Evolutionary conservation across 2,329 filamentous ascomycete species (phyloP), one percentile per base, ranked within the genome.

Genomic region (Daldinia eschscholtzii): DNA sequence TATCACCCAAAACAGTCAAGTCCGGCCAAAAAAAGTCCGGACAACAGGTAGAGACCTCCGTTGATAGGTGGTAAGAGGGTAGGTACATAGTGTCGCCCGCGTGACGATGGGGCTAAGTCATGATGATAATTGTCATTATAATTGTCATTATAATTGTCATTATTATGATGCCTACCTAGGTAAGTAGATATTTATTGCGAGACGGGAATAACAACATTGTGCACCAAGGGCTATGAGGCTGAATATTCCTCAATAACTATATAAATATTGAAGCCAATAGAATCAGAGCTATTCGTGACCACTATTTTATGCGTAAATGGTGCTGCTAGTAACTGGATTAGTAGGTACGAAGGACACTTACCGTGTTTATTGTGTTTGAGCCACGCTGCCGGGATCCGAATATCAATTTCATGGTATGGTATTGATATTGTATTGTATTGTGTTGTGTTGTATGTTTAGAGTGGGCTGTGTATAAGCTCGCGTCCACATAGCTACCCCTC

Each of bases 21-120:
- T 60, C 66, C 53, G 62, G 50, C 15, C n/a, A 41, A 44, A 35
- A 35, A 37, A 64, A 65, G 62, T 68, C 65, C 65, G 68, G 46
- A 68, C 28, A 69, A 13, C n/a, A 13, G n/a, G 15, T n/a, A 28
- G 12, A 33, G 26, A 18, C 26, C 30, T 39, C 52, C 52, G 30
- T 39, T 55, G n/a, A 55, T 48, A 60, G 26, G 55, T 53, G n/a
- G 55, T 53, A 23, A 44, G 58, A 50, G 42, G 35, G 4, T 39
- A 4, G 35, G 12, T 13, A 39, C 35, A 35, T 35, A 9, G 35
- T 39, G 13, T 33, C 30, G 30, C 30, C 13, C 13, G 12, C 35
- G 50, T 55, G 30, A 55, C 52, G 30, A 55, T 30, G 18, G 42
- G 42, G 12, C 3, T 46, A 9, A 39, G 57, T 18, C 57, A 35